A percentile compares a stretch with the other conserved stretches of the same genome.
Conservation (phyloP, 2,329 filamentous ascomycete genomes). For the Didymella lethalis region DNA sequence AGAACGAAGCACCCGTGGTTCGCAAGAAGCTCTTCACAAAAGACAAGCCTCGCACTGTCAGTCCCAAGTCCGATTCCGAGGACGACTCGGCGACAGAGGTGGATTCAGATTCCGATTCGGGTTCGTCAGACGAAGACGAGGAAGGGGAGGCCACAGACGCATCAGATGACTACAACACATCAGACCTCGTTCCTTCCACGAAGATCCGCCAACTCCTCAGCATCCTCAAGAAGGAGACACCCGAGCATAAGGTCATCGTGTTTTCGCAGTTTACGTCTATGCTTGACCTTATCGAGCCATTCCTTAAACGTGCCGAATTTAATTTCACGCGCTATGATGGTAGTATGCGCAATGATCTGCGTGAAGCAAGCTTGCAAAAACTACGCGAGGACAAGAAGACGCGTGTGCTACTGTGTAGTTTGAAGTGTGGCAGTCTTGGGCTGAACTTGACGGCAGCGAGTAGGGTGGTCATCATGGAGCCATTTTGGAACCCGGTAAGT, state of each 20-base stretch:
- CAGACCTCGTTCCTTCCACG: conserved; percentile 72
- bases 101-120: conserved; percentile 53
- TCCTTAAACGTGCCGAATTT: conserved; percentile 77
- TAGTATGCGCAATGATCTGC: conserved; percentile 89
- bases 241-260: conserved; percentile 93
- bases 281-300: conserved; percentile 95
- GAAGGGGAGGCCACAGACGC: conserved; percentile 54
- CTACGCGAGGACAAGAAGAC: conserved; percentile 78
- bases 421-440: conserved; percentile 92
- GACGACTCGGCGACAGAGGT: conserved; percentile 49
- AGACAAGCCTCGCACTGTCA: conserved; percentile 60
- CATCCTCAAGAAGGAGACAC: conserved; percentile 79
- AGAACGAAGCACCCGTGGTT: conserved; percentile 48
- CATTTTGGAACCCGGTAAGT: conserved; percentile 94
- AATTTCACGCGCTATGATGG: conserved; percentile 91
- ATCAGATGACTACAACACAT: conserved; percentile 52
- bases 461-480: conserved; percentile 92
- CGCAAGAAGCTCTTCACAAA: conserved; percentile 37
- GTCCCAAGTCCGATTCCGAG: conserved; percentile 61
- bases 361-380: conserved; percentile 82
- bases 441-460: conserved; percentile 94
- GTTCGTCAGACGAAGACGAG: conserved; percentile 53
- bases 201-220: conserved; percentile 88
- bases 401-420: conserved; percentile 86
- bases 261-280: conserved; percentile 99